phyloP scores from a whole-genome alignment of 306 rosid genomes.

The Medicago ruthenica region DNA sequence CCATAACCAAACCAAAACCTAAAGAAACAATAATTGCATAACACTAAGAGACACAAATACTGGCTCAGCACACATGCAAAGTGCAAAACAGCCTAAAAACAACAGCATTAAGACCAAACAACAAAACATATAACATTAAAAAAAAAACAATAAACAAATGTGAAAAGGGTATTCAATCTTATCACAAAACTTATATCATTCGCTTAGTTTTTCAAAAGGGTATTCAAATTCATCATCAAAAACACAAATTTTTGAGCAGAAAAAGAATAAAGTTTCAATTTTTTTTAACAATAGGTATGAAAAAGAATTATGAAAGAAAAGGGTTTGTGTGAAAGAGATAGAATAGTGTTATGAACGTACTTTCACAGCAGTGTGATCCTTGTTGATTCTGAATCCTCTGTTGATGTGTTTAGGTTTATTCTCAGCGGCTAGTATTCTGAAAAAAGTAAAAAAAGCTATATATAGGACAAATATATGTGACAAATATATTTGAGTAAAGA shows the following conservation, averaged over 20 bases:
- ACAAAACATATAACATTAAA: neutral
- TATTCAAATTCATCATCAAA: neutral
- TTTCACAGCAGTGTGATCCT: neutral
- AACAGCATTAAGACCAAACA: slow-evolving; percentile 25
- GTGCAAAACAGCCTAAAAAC: slow-evolving; percentile 5
- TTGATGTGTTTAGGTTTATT: slow-evolving; percentile 1
- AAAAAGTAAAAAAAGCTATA: too few species aligned
- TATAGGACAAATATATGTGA: neutral
- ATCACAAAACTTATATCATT: neutral
- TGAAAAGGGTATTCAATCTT: too few species aligned
- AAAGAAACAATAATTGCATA: slow-evolving; percentile 3
- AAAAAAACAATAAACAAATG: neutral
- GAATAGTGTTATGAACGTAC: slow-evolving; percentile 5
- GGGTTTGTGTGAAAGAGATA: neutral
- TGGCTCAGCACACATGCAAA: slow-evolving; percentile 24
- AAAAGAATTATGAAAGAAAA: neutral
- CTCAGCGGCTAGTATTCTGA: neutral
- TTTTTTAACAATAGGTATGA: neutral
- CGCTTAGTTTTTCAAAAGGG: neutral
- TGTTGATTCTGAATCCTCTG: slow-evolving; percentile 7
- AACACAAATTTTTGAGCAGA: neutral
- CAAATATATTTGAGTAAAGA: neutral
- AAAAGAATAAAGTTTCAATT: neutral
- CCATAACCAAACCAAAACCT: slow-evolving; percentile 7
- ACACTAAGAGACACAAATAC: slow-evolving; percentile 6